Evolutionary conservation across 164 flowering plant species (phyloP).

Genomic region (Chimonanthus salicifolius): DNA sequence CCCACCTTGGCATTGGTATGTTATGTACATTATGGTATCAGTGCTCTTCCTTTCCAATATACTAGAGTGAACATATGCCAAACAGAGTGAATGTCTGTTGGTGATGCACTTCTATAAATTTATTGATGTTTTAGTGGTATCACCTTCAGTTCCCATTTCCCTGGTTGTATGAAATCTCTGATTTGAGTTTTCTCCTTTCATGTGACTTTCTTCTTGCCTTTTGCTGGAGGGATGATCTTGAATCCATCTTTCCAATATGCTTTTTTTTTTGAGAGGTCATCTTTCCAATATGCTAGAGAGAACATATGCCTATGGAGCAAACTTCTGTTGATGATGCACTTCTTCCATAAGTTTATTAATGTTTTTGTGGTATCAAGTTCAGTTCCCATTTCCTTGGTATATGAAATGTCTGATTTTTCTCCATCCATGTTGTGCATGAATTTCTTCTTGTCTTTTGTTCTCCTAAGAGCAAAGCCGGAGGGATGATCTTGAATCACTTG

Average conservation of each 20-base stretch:
- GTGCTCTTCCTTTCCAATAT: not conserved
- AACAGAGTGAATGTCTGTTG: not conserved
- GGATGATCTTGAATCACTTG: constrained; percentile 93
- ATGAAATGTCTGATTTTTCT: not conserved
- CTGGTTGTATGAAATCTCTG: too few species aligned
- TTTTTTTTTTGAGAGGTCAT: not conserved
- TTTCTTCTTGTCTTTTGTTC: constrained; percentile 7
- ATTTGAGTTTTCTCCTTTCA: too few species aligned
- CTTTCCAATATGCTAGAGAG: too few species aligned
- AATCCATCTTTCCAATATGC: not conserved
- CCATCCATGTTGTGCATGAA: not conserved
- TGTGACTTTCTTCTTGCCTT: too few species aligned
- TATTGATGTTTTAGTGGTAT: too few species aligned
- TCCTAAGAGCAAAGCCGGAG: constrained; percentile 80
- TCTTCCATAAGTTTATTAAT: too few species aligned
- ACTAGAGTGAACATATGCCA: not conserved
- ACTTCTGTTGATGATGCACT: too few species aligned
- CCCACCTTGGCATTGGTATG: constrained; percentile 92
- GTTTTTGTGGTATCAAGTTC: not conserved
- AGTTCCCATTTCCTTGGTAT: not conserved
- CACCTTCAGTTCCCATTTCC: too few species aligned
- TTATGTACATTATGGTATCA: not conserved
- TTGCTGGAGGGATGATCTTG: too few species aligned
- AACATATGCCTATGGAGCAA: too few species aligned
- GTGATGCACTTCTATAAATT: not conserved